Evolutionary conservation across 2,329 filamentous ascomycete species (phyloP).

Genomic region (Nemania sp.): DNA sequence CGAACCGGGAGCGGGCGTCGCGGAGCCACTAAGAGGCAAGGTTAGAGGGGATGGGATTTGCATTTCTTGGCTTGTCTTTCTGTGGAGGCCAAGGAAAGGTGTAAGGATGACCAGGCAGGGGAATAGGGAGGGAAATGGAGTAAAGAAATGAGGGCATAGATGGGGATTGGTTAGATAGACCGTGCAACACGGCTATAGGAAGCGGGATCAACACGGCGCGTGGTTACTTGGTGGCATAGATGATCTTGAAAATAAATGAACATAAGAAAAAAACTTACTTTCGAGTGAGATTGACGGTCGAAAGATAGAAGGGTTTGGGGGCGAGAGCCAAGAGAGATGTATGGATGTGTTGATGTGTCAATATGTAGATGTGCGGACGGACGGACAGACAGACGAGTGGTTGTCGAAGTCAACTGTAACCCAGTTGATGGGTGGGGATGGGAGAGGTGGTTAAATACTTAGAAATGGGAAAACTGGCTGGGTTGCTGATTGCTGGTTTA

Average conservation of each 20-base stretch:
- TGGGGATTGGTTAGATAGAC: not conserved
- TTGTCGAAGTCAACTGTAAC: not conserved
- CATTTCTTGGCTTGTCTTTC: not conserved
- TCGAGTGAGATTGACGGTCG: not conserved
- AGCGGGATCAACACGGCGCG: not conserved
- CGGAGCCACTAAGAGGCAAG: not conserved
- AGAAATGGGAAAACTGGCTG: too few species aligned
- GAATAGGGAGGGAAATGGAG: not conserved
- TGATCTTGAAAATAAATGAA: not conserved
- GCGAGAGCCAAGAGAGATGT: not conserved
- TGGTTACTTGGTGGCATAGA: not conserved
- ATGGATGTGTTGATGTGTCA: not conserved
- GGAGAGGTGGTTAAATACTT: not conserved
- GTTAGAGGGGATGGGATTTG: not conserved
- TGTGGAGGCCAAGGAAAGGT: too few species aligned
- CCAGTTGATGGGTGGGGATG: not conserved
- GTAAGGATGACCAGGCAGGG: not conserved
- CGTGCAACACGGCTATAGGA: not conserved
- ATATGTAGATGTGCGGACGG: too few species aligned
- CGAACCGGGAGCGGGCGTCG: too few species aligned
- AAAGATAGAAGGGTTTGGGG: not conserved
- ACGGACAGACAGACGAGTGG: too few species aligned
- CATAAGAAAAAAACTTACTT: not conserved
- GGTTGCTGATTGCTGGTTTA: too few species aligned
- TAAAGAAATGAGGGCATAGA: not conserved